Base-by-base conservation (phyloP, 495 filamentous ascomycete species). In the Xylaria castorea region DNA sequence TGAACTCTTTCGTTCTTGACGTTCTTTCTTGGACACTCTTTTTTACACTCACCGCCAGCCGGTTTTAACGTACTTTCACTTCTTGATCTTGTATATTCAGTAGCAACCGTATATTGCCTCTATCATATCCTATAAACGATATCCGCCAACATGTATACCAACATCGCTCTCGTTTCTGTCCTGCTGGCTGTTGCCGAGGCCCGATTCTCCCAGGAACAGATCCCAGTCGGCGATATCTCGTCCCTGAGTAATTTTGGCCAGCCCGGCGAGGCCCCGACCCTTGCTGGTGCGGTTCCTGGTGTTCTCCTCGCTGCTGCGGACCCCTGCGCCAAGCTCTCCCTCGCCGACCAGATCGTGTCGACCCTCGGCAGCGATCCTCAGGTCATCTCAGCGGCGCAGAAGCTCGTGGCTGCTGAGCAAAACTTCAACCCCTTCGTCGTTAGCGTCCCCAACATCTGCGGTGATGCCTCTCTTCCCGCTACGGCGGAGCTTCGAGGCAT, bases 341-440 rank as follows among this genome's bases (percentile, higher is more conserved):
- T 87, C 18, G 89, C 89, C 75, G 89, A 91, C 74, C 75, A 84
- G 68, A 89, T 90, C 79, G 81, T 91, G 36, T 71, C 84, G 42
- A 80, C 84, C 30, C 88, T 91, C 38, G 87, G 85, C 16, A 84
- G 76, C 67, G 85, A 86, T 65, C 77, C 82, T 27, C 78, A 80
- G 70, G 89, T 88, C 64, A 83, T 91, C 66, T 81, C 83, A 12
- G 89, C 85, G 6, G 89, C 89, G 42, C 85, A 85, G 64, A 85
- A 83, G 11, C 82, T 91, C 0, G 89, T 91, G 7, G 85, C 85
- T 16, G 88, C 89, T n/a, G 89, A 91, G 83, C 87, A 90, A 81
- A 91, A 91, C 85, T 88, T 88, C 83, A 91, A 91, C 82, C 87
- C 87, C 50, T 91, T 89, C 71, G 85, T 75, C 34, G 83, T 85